Conservation (phyloP, 441 rosid species). For the Bruguiera hainesii region DNA sequence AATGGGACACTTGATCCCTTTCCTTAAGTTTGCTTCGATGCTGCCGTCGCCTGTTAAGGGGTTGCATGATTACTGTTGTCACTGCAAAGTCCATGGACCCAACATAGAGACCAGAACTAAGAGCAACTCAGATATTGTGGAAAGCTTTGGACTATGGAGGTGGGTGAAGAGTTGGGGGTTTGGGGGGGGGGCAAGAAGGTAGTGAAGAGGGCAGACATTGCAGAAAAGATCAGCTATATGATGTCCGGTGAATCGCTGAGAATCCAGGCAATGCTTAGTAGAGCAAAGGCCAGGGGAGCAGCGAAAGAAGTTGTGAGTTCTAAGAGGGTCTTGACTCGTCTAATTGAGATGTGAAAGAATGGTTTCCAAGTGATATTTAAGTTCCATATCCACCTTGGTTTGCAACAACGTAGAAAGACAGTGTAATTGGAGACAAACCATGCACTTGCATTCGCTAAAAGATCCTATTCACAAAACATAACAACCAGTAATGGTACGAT, state of each 20-base stretch:
- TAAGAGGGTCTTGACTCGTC: not conserved
- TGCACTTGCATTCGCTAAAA: too few relatives aligned
- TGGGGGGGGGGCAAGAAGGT: conserved; percentile 22
- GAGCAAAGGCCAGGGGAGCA: conserved; percentile 28
- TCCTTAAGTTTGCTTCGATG: not conserved
- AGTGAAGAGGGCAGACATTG: conserved; percentile 30
- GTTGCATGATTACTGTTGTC: not conserved
- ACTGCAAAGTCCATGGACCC: conserved; percentile 26
- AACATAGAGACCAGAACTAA: conserved; percentile 35
- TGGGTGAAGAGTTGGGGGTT: conserved; percentile 35
- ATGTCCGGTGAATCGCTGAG: conserved; percentile 30
- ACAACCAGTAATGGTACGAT: too few relatives aligned
- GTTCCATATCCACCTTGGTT: not conserved
- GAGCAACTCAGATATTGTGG: conserved; percentile 35
- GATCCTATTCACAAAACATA: too few relatives aligned
- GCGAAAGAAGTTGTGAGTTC: conserved; percentile 9
- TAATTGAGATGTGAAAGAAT: conserved; percentile 12
- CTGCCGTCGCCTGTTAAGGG: not conserved
- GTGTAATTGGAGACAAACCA: too few relatives aligned
- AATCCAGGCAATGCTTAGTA: conserved; percentile 20
- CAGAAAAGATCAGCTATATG: conserved; percentile 17
- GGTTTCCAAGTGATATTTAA: not conserved
- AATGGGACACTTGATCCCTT: not conserved
- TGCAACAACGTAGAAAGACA: too few relatives aligned
- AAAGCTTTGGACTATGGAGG: conserved; percentile 30